These are phyloP conservation scores for Aspergillus ruber DNA, from an alignment of 2,329 filamentous ascomycete species.

Conservation along the genomic window DNA sequence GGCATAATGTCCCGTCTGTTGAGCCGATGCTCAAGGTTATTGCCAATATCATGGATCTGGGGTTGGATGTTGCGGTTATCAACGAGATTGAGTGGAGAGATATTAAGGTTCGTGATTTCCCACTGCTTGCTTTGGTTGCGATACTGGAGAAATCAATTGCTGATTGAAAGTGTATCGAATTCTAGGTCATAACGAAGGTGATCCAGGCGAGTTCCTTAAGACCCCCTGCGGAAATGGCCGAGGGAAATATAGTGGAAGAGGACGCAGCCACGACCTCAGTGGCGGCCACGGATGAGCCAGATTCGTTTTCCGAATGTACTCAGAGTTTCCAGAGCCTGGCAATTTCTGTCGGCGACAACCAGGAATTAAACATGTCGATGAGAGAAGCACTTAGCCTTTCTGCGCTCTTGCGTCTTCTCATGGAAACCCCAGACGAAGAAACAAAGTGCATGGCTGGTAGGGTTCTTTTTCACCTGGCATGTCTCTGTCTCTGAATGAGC, in stretches of 20 bases:
- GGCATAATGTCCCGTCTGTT: background rate
- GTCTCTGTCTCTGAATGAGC: background rate
- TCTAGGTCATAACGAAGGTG: constrained; percentile 1
- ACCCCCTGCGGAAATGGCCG: too few relatives aligned
- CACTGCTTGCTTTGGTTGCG: background rate
- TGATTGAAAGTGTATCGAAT: background rate
- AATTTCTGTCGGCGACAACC: background rate
- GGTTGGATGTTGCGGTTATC: constrained; percentile 56
- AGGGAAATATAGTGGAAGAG: background rate
- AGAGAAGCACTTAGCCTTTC: constrained; percentile 1
- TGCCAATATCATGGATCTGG: constrained; percentile 45
- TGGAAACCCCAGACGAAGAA: background rate
- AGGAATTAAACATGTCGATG: background rate
- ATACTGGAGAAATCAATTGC: background rate
- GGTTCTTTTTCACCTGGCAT: background rate
- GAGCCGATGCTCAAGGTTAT: constrained; percentile 34
- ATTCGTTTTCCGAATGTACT: background rate
- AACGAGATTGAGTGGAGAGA: constrained; percentile 57
- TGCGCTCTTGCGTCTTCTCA: background rate
- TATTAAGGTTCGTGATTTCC: constrained; percentile 46
- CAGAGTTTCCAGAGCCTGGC: background rate
- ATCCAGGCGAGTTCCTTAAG: background rate
- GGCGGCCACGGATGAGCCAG: background rate
- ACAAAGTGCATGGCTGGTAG: background rate
- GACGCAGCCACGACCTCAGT: background rate